These are phyloP conservation scores for Closterium sp. DNA, from an alignment of 139 green algal species.

Conservation along the genomic window DNA sequence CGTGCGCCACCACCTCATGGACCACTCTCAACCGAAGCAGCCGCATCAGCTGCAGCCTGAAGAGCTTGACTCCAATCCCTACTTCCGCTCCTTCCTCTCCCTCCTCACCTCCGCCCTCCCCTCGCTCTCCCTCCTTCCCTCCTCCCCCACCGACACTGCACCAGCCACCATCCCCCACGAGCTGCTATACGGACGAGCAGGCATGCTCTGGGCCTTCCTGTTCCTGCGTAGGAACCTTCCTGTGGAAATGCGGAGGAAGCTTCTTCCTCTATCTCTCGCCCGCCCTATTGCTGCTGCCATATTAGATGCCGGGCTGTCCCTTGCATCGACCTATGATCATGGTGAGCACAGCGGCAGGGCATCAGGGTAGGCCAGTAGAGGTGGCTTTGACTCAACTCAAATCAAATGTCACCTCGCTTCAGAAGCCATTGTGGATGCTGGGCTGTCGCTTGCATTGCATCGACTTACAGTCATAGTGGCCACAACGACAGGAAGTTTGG, in stretches of 20 bases:
- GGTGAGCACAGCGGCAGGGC: not conserved
- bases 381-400: too few species aligned
- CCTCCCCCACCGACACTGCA: not conserved
- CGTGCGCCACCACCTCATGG: not conserved
- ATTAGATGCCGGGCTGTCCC: not conserved
- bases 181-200: constrained; percentile 39
- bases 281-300: not conserved
- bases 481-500: too few species aligned
- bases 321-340: not conserved
- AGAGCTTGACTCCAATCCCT: not conserved
- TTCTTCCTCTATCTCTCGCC: not conserved
- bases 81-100: not conserved
- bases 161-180: constrained; percentile 17
- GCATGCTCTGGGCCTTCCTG: constrained; percentile 42
- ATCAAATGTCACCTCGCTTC: too few species aligned
- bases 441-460: too few species aligned
- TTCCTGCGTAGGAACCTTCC: constrained; percentile 4
- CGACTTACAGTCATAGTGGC: too few species aligned
- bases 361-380: not conserved
- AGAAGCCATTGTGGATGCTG: not conserved
- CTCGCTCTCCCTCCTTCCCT: not conserved
- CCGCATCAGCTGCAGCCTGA: not conserved
- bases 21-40: not conserved
- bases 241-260: not conserved
- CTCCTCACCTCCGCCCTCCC: not conserved